These are phyloP conservation scores for Stagonosporopsis chrysanthemi DNA, from an alignment of 2,329 filamentous ascomycete species.

Conservation along the genomic window DNA sequence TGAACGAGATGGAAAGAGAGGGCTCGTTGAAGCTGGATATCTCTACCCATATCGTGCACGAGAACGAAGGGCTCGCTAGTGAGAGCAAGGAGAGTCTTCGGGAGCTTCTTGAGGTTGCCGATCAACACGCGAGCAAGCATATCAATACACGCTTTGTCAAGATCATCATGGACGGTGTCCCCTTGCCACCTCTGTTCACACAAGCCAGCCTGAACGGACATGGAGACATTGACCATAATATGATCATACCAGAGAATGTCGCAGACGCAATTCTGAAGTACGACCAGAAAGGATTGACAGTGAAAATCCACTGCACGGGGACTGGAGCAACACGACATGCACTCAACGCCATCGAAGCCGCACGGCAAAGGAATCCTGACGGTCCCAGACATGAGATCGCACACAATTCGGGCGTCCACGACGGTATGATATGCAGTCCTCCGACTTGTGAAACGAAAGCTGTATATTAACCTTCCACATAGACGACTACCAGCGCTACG, in stretches of 20 bases:
- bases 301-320: constrained; percentile 47
- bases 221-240: constrained; percentile 34
- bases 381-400: constrained; percentile 47
- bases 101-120: constrained; percentile 34
- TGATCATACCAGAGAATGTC: constrained; percentile 28
- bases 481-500: constrained; percentile 41
- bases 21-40: constrained; percentile 36
- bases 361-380: constrained; percentile 31
- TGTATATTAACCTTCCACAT: background rate
- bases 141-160: constrained; percentile 46
- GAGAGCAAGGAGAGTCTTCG: constrained; percentile 16
- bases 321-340: constrained; percentile 40
- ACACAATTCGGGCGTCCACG: constrained; percentile 33
- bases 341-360: constrained; percentile 40
- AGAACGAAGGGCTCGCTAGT: constrained; percentile 16
- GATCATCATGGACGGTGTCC: constrained; percentile 47
- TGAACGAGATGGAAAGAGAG: constrained; percentile 37
- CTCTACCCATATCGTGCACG: constrained; percentile 22
- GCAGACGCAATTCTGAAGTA: constrained; percentile 37
- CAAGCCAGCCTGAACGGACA: constrained; percentile 35
- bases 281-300: constrained; percentile 42
- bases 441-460: background rate
- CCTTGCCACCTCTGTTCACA: constrained; percentile 41
- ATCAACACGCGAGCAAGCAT: constrained; percentile 34
- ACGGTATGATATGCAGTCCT: constrained; percentile 16